These are phyloP conservation scores for Metschnikowia rubicola DNA, from an alignment of 805 yeast genomes.

Conservation along the genomic window DNA sequence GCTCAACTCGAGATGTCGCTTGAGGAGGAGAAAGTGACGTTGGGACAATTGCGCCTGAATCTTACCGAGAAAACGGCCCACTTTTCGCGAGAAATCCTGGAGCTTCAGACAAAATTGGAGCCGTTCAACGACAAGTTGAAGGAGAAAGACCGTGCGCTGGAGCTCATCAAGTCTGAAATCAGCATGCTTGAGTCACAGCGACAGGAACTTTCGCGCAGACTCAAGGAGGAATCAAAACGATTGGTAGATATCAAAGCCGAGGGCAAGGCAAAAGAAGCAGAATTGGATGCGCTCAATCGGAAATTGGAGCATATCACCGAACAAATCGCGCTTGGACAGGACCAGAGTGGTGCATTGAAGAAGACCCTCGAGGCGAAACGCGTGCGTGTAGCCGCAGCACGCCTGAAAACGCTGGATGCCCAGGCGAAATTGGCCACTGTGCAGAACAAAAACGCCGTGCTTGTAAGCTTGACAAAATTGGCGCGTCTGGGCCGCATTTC, in stretches of 20 bases:
- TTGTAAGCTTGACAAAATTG: conserved; percentile 62
- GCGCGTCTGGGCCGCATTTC: conserved; percentile 76
- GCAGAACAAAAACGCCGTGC: conserved; percentile 71
- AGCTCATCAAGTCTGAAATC: conserved; percentile 64
- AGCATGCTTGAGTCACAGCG: conserved; percentile 52
- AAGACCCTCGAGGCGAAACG: conserved; percentile 52
- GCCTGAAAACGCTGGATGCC: conserved; percentile 70
- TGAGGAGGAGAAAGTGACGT: conserved; percentile 48
- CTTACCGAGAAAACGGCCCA: conserved; percentile 72
- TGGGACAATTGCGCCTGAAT: conserved; percentile 61
- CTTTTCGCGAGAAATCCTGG: conserved; percentile 61
- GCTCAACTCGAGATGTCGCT: conserved; percentile 43
- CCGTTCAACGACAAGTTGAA: conserved; percentile 79
- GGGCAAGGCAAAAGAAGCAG: conserved; percentile 49
- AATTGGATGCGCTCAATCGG: conserved; percentile 41
- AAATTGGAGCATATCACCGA: conserved; percentile 48
- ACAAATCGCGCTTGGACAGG: conserved; percentile 58
- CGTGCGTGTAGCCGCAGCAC: conserved; percentile 44
- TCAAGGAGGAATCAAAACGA: conserved; percentile 41
- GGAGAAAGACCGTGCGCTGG: conserved; percentile 58
- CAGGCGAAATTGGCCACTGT: conserved; percentile 50
- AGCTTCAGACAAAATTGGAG: conserved; percentile 60
- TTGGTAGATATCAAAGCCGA: conserved; percentile 44
- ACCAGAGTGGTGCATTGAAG: conserved; percentile 50
- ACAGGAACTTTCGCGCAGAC: conserved; percentile 40